phyloP scores from a whole-genome alignment of 1,284 basidiomycete genomes.

The Microbotryum silenes-acaulis region DNA sequence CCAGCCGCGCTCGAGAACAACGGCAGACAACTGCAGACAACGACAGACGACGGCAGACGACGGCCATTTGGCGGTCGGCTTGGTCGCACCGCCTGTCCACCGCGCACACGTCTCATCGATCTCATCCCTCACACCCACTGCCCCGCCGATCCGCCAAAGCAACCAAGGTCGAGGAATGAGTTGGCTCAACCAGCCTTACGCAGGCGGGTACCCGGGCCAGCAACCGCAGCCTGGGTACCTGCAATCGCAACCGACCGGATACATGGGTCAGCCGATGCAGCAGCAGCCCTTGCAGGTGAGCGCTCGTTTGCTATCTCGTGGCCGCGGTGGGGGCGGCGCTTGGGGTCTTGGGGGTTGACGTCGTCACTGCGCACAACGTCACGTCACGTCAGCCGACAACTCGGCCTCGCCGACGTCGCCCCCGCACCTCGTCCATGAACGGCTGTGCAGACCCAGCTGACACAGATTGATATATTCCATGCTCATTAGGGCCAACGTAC shows the following conservation, averaged over 20 bases:
- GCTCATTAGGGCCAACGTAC: constrained; percentile 12
- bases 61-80: background rate
- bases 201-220: constrained; percentile 22
- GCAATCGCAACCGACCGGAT: constrained; percentile 47
- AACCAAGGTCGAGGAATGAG: constrained; percentile 6
- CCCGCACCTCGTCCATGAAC: background rate
- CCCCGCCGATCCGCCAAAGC: background rate
- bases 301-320: background rate
- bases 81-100: background rate
- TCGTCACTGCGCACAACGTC: background rate
- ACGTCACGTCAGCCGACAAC: background rate
- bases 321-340: no score
- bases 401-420: constrained; percentile 11
- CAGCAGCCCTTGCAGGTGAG: constrained; percentile 32
- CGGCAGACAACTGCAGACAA: no score
- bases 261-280: constrained; percentile 36
- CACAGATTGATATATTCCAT: no score
- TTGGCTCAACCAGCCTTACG: constrained; percentile 24
- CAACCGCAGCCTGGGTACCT: constrained; percentile 45
- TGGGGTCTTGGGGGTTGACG: background rate
- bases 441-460: no score
- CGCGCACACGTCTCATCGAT: no score
- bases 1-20: no score
- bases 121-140: no score
- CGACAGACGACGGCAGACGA: no score